Evolutionary conservation across 2,329 filamentous ascomycete species (phyloP).

Genomic region (Sporothrix luriei): DNA sequence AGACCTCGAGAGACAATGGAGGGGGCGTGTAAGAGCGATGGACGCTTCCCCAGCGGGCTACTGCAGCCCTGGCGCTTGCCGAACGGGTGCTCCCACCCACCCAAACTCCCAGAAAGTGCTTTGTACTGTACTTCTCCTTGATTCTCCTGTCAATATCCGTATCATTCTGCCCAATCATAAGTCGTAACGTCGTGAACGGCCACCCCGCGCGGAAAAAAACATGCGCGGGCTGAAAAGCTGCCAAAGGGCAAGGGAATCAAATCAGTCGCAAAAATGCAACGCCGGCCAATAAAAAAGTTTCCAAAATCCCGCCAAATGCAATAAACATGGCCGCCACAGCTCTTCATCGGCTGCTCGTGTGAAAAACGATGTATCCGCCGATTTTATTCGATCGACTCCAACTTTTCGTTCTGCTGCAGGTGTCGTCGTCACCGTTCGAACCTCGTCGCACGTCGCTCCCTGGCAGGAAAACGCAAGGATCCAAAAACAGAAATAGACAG

Average conservation of each 20-base stretch:
- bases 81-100: slow-evolving; percentile 34
- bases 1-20: slow-evolving; percentile 20
- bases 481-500: slow-evolving; percentile 22
- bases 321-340: neutral
- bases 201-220: slow-evolving; percentile 38
- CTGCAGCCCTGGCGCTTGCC: slow-evolving; percentile 42
- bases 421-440: slow-evolving; percentile 15
- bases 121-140: slow-evolving; percentile 50
- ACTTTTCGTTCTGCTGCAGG: neutral
- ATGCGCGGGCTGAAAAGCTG: no score
- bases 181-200: slow-evolving; percentile 53
- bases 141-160: slow-evolving; percentile 42
- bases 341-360: neutral
- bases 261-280: slow-evolving; percentile 25
- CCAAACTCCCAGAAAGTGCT: slow-evolving; percentile 28
- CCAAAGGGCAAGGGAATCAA: neutral
- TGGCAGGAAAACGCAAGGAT: slow-evolving; percentile 13
- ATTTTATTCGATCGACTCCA: slow-evolving; percentile 6
- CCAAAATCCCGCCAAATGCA: slow-evolving; percentile 6
- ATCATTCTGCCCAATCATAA: slow-evolving; percentile 56
- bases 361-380: slow-evolving; percentile 4
- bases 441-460: slow-evolving; percentile 10
- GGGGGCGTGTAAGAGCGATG: slow-evolving; percentile 32
- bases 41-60: slow-evolving; percentile 33
- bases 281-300: slow-evolving; percentile 21